Base-by-base conservation (phyloP, 345 rosid species). In the Citrus mangshanensis region DNA sequence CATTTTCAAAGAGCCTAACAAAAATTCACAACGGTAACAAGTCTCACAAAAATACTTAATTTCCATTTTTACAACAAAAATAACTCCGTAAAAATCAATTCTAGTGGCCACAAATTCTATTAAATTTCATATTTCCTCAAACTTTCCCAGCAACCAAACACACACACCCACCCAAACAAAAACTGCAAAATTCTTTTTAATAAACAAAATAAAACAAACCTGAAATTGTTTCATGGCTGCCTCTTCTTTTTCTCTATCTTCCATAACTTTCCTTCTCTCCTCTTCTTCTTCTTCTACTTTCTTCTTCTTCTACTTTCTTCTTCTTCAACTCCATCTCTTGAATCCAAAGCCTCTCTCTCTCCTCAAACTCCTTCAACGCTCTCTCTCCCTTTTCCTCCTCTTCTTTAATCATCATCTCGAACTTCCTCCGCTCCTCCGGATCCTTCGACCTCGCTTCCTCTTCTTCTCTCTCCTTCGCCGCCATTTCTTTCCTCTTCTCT, bases 291-390 rank as follows among this genome's bases (percentile, higher is more conserved):
- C 88, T 70, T 85, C 89, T 70, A 86, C n/a, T n/a, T n/a, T n/a
- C n/a, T n/a, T n/a, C n/a, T n/a, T n/a, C n/a, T n/a, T n/a, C n/a
- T n/a, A n/a, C 84, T 80, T 83, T 77, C 87, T 79, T 86, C 84
- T 76, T 89, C 85, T 86, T 89, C 82, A 75, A 79, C 82, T 89
- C 93, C 92, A 92, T 87, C 32, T 87, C 93, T 40, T 88, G 89
- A 65, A 82, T 72, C 97, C 90, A 95, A 63, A 79, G 80, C 87
- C 90, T 86, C 88, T 95, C 98, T 68, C 95, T 73, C 85, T 92
- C 94, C 80, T 90, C 91, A 73, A 93, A 95, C 84, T 91, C 95
- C 82, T 75, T 89, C 81, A 90, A 77, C 73, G 86, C 93, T 68
- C 84, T 81, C 78, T 92, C 93, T 82, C 86, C 86, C 75, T 79